Conservation (phyloP, 768 basidiomycete genomes). For the Mycena epipterygia region DNA sequence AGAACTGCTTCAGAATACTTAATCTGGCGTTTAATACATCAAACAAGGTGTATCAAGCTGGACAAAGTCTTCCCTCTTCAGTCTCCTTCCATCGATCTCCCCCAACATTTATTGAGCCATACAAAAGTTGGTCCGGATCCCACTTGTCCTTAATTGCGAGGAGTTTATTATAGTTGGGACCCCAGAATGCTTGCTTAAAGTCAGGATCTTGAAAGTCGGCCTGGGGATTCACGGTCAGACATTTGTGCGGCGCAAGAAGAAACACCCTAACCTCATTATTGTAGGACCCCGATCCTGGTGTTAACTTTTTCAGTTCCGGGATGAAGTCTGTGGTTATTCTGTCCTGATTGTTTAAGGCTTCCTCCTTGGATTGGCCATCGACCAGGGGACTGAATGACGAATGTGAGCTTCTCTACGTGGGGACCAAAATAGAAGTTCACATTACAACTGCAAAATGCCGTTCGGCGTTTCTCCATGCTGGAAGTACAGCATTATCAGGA, state of each 20-base stretch:
- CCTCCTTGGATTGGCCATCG: constrained; percentile 19
- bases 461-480: constrained; percentile 22
- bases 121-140: constrained; percentile 16
- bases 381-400: constrained; percentile 14
- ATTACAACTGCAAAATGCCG: constrained; percentile 9
- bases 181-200: constrained; percentile 25
- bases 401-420: constrained; percentile 10
- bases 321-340: constrained; percentile 22
- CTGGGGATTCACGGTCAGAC: constrained; percentile 19
- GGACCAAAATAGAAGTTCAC: constrained; percentile 6
- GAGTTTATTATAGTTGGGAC: constrained; percentile 14
- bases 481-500: constrained; percentile 22
- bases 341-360: constrained; percentile 17
- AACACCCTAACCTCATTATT: constrained; percentile 13
- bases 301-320: constrained; percentile 18
- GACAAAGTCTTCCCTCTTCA: constrained; percentile 6
- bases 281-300: constrained; percentile 20
- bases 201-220: constrained; percentile 24
- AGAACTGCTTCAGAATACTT: neutral
- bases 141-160: constrained; percentile 20
- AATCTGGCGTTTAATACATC: constrained; percentile 18
- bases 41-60: constrained; percentile 15
- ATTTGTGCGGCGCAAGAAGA: constrained; percentile 5
- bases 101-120: constrained; percentile 12
- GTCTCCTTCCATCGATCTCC: constrained; percentile 21